A percentile compares a stretch with the other conserved stretches of the same genome.
phyloP scores from a whole-genome alignment of 768 basidiomycete genomes.

The Lentinula lateritia region DNA sequence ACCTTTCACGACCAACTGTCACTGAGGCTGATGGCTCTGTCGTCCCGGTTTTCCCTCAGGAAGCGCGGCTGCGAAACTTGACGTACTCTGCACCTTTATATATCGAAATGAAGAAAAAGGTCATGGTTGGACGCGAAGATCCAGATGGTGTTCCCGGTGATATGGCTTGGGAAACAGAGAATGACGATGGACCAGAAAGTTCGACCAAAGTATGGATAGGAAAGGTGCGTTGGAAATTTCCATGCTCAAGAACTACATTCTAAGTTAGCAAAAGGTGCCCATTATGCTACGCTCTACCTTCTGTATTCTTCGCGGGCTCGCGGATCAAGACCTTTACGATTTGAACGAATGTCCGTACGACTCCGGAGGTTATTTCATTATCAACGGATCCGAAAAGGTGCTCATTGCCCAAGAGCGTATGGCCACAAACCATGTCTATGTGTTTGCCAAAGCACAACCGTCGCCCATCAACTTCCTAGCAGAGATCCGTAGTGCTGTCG shows the following conservation, averaged over 20 bases:
- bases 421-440: constrained; percentile 99
- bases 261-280: constrained; percentile 61
- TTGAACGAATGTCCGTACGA: constrained; percentile 98
- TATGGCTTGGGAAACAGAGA: constrained; percentile 69
- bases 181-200: constrained; percentile 57
- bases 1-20: constrained; percentile 89
- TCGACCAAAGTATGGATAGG: constrained; percentile 90
- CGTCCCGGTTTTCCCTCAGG: constrained; percentile 92
- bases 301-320: constrained; percentile 81
- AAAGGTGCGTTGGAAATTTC: constrained; percentile 49
- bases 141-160: constrained; percentile 78
- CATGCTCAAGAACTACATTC: constrained; percentile 1
- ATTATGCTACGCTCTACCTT: constrained; percentile 97
- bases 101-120: constrained; percentile 90
- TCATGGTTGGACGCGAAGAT: constrained; percentile 76
- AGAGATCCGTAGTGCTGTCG: constrained; percentile 95
- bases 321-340: constrained; percentile 79
- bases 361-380: constrained; percentile 98
- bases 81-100: constrained; percentile 96
- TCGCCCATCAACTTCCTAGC: constrained; percentile 94
- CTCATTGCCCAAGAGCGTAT: constrained; percentile 98
- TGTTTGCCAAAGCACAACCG: constrained; percentile 96
- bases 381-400: constrained; percentile 99
- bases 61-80: constrained; percentile 89
- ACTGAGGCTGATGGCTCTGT: constrained; percentile 95